These are phyloP conservation scores for Ogataea hybrid DNA, from an alignment of 1,139 yeast species.

Conservation along the genomic window DNA sequence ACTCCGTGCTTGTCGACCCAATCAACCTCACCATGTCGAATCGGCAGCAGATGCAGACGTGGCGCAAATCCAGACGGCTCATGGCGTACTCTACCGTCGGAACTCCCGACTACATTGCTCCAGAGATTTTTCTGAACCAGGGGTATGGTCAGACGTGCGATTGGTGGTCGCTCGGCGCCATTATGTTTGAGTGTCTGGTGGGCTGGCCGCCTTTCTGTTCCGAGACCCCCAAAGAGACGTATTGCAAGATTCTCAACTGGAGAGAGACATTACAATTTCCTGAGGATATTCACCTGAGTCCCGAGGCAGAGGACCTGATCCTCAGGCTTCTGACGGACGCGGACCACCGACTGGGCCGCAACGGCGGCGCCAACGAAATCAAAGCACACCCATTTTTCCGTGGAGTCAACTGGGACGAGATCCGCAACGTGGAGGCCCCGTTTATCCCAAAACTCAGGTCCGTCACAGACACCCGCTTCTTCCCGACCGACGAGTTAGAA, in stretches of 20 bases:
- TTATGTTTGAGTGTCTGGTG: slow-evolving; percentile 96
- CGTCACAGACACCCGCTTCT: slow-evolving; percentile 93
- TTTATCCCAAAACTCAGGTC: slow-evolving; percentile 83
- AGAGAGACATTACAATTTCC: slow-evolving; percentile 92
- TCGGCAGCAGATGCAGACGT: slow-evolving; percentile 96
- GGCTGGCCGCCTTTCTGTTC: slow-evolving; percentile 99
- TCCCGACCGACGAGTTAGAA: slow-evolving; percentile 97
- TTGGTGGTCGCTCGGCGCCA: slow-evolving; percentile 99
- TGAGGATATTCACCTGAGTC: slow-evolving; percentile 89
- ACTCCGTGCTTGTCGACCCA: slow-evolving; percentile 91
- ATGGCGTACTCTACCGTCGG: slow-evolving; percentile 99
- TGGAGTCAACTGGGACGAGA: slow-evolving; percentile 96
- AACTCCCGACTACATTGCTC: slow-evolving; percentile 98
- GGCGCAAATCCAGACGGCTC: slow-evolving; percentile 93
- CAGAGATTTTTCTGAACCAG: slow-evolving; percentile 93
- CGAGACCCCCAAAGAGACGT: slow-evolving; percentile 98
- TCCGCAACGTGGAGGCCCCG: slow-evolving; percentile 92
- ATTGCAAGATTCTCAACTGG: slow-evolving; percentile 92
- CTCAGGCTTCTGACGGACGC: slow-evolving; percentile 78
- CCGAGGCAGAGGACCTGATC: slow-evolving; percentile 92
- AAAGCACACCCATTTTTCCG: slow-evolving; percentile 91
- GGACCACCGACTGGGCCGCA: slow-evolving; percentile 85
- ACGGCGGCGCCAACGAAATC: slow-evolving; percentile 92
- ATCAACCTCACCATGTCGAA: slow-evolving; percentile 94
- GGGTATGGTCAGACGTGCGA: slow-evolving; percentile 99